A percentile compares a stretch with the other conserved stretches of the same genome.
Conservation (phyloP, 2,329 filamentous ascomycete species). For the Epichloe gansuensis region DNA sequence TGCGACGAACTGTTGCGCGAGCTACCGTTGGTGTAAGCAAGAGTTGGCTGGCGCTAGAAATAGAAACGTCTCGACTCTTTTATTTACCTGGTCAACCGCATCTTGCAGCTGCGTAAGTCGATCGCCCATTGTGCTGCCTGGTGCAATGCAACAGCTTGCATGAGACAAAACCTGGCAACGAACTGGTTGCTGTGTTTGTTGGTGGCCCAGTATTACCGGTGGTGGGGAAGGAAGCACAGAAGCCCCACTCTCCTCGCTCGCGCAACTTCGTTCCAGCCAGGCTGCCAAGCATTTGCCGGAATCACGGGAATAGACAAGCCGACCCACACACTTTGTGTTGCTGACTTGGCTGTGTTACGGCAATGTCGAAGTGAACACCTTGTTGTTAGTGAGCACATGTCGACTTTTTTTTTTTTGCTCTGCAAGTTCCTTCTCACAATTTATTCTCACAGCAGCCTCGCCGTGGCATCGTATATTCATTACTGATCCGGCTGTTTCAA, state of each 20-base stretch:
- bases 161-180: neutral
- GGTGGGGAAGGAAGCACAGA: no score
- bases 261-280: neutral
- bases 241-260: no score
- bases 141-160: neutral
- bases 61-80: conserved; percentile 3
- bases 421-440: neutral
- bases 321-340: conserved; percentile 3
- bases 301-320: conserved; percentile 20
- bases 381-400: conserved; percentile 18
- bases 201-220: neutral
- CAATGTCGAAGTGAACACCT: conserved; percentile 23
- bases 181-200: neutral
- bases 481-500: neutral
- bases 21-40: conserved; percentile 26
- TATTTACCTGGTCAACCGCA: conserved; percentile 62
- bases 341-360: conserved; percentile 2
- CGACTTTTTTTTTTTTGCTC: neutral
- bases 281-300: neutral
- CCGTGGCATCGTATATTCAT: neutral
- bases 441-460: neutral
- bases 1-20: conserved; percentile 57
- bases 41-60: neutral
- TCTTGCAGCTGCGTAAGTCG: conserved; percentile 75
- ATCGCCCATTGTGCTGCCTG: conserved; percentile 47